Conservation (phyloP, 257 asterid species). For the Euphrasia confusa region DNA sequence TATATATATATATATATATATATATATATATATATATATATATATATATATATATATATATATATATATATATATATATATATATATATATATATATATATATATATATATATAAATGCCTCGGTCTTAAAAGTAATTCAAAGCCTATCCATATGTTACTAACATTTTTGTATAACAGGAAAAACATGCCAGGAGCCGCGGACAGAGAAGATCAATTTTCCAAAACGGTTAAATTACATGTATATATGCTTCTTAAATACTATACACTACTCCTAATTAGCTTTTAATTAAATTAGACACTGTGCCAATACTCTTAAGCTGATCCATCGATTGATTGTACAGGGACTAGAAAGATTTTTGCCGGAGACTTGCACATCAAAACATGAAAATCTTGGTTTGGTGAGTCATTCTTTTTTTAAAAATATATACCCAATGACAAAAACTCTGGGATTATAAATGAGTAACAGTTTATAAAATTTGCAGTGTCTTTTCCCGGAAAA, state of each 20-base stretch:
- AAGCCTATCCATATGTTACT: no score
- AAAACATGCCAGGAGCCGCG: slow-evolving; percentile 2
- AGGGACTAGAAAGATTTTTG: slow-evolving; percentile 27
- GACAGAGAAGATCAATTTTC: neutral
- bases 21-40: no score
- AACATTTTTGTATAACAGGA: neutral
- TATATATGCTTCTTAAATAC: neutral
- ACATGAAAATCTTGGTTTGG: slow-evolving; percentile 20
- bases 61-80: no score
- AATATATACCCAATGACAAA: no score
- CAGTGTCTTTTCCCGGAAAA: slow-evolving; percentile 40
- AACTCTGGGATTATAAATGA: no score
- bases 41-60: no score
- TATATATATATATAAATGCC: no score
- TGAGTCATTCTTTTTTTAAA: slow-evolving; percentile 1
- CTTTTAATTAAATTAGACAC: neutral
- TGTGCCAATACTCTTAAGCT: neutral
- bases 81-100: no score
- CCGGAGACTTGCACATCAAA: slow-evolving; percentile 28
- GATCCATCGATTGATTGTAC: neutral
- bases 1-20: no score
- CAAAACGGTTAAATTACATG: slow-evolving; percentile 9
- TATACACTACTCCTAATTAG: no score
- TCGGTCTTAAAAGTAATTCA: neutral
- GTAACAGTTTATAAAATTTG: neutral